Conservation (phyloP, 2,329 filamentous ascomycete species). For the Calonectria ilicicola region DNA sequence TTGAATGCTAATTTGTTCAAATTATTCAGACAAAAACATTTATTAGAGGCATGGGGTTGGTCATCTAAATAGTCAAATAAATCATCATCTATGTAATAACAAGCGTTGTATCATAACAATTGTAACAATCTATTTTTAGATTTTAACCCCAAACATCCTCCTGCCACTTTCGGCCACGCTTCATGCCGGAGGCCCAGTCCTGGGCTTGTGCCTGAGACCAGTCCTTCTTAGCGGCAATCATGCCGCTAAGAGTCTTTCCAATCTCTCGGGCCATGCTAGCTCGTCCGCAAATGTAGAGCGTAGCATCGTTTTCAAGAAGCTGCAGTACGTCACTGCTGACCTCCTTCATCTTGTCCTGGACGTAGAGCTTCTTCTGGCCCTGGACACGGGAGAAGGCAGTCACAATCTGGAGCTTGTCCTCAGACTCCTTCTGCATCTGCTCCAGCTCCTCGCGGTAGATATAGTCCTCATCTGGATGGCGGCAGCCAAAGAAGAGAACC, state of each 20-base stretch:
- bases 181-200: conserved; percentile 22
- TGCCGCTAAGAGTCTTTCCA: conserved; percentile 22
- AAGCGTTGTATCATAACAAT: neutral
- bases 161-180: conserved; percentile 27
- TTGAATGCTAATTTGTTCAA: neutral
- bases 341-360: conserved; percentile 25
- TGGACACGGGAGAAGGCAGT: conserved; percentile 20
- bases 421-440: conserved; percentile 18
- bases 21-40: conserved; percentile 24
- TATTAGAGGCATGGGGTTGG: conserved; percentile 28
- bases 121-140: neutral
- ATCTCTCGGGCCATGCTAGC: conserved; percentile 27
- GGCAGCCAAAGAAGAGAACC: conserved; percentile 26
- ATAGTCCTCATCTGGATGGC: conserved; percentile 20
- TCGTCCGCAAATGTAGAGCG: conserved; percentile 22
- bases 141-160: conserved; percentile 25
- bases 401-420: conserved; percentile 22
- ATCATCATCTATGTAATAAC: neutral
- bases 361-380: conserved; percentile 22
- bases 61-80: neutral
- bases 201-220: conserved; percentile 14
- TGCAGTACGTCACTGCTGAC: neutral
- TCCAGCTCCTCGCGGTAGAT: conserved; percentile 21
- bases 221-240: conserved; percentile 18
- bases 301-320: conserved; percentile 16